Conservation (phyloP, 208 protist species). For the Endotrypanum monterogeii region DNA sequence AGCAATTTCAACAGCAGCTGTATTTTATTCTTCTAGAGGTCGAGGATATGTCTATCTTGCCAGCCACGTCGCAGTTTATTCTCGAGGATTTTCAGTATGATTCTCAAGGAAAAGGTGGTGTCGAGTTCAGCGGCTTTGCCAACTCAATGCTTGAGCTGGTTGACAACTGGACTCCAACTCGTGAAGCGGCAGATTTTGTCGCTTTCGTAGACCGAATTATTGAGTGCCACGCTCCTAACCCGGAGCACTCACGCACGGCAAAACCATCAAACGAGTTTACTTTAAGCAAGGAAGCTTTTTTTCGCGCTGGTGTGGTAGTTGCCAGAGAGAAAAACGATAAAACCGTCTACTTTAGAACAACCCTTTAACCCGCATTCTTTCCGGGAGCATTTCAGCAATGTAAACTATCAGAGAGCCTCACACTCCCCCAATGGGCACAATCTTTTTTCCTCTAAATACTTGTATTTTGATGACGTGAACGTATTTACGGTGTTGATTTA, state of each 20-base stretch:
- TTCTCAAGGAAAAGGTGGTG: slow-evolving; percentile 32
- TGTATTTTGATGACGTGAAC: background rate
- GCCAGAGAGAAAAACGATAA: background rate
- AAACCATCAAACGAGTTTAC: background rate
- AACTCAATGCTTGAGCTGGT: slow-evolving; percentile 74
- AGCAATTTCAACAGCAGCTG: slow-evolving; percentile 60
- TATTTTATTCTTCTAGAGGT: slow-evolving; percentile 58
- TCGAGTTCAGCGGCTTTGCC: slow-evolving; percentile 64
- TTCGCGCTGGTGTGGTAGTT: slow-evolving; percentile 26
- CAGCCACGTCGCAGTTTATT: slow-evolving; percentile 49
- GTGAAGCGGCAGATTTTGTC: slow-evolving; percentile 44
- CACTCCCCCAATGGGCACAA: no score
- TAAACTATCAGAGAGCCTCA: background rate
- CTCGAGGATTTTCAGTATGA: slow-evolving; percentile 67
- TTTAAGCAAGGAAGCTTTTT: slow-evolving; percentile 33
- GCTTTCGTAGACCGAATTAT: slow-evolving; percentile 21
- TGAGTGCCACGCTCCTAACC: slow-evolving; percentile 2
- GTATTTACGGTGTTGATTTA: background rate
- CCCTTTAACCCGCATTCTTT: slow-evolving; percentile 15
- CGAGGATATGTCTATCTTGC: slow-evolving; percentile 46
- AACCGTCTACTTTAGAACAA: slow-evolving; percentile 5
- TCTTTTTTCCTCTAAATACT: background rate
- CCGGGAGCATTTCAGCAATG: background rate
- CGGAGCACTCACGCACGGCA: background rate
- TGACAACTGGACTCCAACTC: slow-evolving; percentile 70